Percentiles rank a stretch among this genome's conserved stretches.
These are phyloP conservation scores for Salvia rosmarinus DNA, from an alignment of 257 asterid species.

Conservation along the genomic window DNA sequence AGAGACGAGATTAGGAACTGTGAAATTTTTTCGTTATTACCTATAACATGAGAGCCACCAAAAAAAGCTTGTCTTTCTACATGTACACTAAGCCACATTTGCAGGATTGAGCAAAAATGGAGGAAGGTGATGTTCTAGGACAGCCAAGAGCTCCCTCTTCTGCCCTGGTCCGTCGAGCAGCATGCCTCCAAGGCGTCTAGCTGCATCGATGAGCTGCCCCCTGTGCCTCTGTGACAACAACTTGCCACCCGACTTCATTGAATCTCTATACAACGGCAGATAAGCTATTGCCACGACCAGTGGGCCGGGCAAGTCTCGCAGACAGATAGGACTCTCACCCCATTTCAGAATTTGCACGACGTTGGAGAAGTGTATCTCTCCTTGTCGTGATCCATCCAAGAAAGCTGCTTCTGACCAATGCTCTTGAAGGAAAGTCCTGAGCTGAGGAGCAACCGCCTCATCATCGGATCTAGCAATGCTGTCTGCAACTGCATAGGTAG, in stretches of 20 bases:
- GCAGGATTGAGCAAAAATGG: conserved; percentile 63
- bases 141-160: conserved; percentile 66
- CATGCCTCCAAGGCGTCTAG: conserved; percentile 66
- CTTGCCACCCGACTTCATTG: conserved; percentile 67
- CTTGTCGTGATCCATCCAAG: conserved; percentile 58
- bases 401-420: conserved; percentile 90
- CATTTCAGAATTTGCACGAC: conserved; percentile 60
- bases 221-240: conserved; percentile 77
- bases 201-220: conserved; percentile 86
- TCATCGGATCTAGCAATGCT: conserved; percentile 80
- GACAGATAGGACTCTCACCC: conserved; percentile 70
- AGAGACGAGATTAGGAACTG: background rate
- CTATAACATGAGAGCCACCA: conserved; percentile 20
- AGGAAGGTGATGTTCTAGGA: conserved; percentile 83
- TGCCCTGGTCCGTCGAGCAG: conserved; percentile 60
- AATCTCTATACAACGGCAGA: conserved; percentile 90
- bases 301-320: conserved; percentile 81
- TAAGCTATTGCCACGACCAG: conserved; percentile 82
- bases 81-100: conserved; percentile 39
- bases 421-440: conserved; percentile 64
- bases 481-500: conserved; percentile 91
- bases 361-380: conserved; percentile 66
- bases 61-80: background rate
- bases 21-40: conserved; percentile 7
- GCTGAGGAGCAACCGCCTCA: conserved; percentile 79